These are phyloP conservation scores for Allium cepa DNA, from an alignment of 106 monocot species.

Conservation along the genomic window DNA sequence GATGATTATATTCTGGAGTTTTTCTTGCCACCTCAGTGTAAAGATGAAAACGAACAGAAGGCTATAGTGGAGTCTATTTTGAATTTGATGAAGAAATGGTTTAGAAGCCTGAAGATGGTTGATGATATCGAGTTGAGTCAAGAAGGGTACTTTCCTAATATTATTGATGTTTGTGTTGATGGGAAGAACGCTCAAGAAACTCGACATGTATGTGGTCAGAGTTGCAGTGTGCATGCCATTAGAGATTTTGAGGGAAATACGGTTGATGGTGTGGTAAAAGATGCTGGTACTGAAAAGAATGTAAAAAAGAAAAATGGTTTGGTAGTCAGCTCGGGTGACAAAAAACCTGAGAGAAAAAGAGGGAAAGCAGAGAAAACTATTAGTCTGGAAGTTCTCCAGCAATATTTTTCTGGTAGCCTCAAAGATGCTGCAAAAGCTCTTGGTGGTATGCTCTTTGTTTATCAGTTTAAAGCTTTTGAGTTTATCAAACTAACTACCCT, in stretches of 20 bases:
- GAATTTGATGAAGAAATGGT: constrained; percentile 28
- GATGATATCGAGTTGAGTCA: constrained; percentile 11
- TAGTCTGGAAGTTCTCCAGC: constrained; percentile 54
- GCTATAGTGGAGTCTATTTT: constrained; percentile 39
- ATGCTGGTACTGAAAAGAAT: constrained; percentile 18
- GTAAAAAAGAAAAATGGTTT: constrained; percentile 7
- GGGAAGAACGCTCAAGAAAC: constrained; percentile 16
- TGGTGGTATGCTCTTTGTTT: constrained; percentile 31
- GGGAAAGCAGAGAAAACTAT: constrained; percentile 69
- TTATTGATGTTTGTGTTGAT: constrained; percentile 18
- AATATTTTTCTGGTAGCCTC: constrained; percentile 57
- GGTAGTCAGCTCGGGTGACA: constrained; percentile 13
- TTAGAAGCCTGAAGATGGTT: constrained; percentile 41
- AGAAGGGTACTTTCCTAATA: constrained; percentile 21
- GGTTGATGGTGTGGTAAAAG: constrained; percentile 15
- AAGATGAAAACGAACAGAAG: constrained; percentile 26
- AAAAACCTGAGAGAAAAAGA: constrained; percentile 27
- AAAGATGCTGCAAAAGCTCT: constrained; percentile 69
- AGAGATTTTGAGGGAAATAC: constrained; percentile 12
- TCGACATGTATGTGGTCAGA: constrained; percentile 8
- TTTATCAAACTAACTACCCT: too few species aligned
- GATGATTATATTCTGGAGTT: constrained; percentile 80
- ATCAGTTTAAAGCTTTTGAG: too few species aligned
- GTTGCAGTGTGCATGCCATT: not conserved
- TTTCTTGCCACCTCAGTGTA: constrained; percentile 66